Evolutionary conservation across 768 basidiomycete genomes (phyloP), one percentile per base, ranked within the genome.

Genomic region (Tulasnella sp.): DNA sequence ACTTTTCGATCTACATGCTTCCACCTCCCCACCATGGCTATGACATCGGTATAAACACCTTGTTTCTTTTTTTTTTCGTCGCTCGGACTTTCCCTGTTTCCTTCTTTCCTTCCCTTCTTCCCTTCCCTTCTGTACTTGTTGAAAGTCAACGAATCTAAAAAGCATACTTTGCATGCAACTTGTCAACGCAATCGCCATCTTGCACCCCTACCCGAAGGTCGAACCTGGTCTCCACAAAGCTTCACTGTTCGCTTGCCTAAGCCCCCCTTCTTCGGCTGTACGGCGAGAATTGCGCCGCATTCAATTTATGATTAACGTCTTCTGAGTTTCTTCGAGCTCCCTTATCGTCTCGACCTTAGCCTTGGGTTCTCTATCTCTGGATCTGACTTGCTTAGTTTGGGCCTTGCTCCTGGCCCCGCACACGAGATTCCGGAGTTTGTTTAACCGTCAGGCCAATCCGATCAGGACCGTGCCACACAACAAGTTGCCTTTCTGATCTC

Each of bases 271-370:
- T 68, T 68, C 62, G 62, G 62, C 62, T 31, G 62, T 68, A 68
- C 62, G 62, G 62, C 34, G 34, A 68, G 62, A 68, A 68, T 68
- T 34, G 62, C 31, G 62, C 62, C 62, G 62, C 62, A 27, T 31
- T 68, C 62, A 68, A 68, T 68, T 68, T 68, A 68, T 68, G 62
- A 36, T 68, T 68, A 68, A 36, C 62, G 62, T 34, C 62, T 68
- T 68, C 62, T 68, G 62, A 68, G 62, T 68, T 68, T 68, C 62
- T 68, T 68, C 62, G 62, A 68, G 62, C 31, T 68, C 62, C 62
- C 62, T 68, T 68, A 68, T 68, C 62, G 62, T 68, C 62, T 68
- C 62, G 62, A 68, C 62, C 62, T 68, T 36, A 68, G 62, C 62
- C 62, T 68, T 68, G 62, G 62, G 62, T 36, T 34, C 62, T 31